Percentiles rank a stretch among this genome's conserved stretches.
These are phyloP conservation scores for Saccharomyces jurei DNA, from an alignment of 805 yeast species.

Conservation along the genomic window DNA sequence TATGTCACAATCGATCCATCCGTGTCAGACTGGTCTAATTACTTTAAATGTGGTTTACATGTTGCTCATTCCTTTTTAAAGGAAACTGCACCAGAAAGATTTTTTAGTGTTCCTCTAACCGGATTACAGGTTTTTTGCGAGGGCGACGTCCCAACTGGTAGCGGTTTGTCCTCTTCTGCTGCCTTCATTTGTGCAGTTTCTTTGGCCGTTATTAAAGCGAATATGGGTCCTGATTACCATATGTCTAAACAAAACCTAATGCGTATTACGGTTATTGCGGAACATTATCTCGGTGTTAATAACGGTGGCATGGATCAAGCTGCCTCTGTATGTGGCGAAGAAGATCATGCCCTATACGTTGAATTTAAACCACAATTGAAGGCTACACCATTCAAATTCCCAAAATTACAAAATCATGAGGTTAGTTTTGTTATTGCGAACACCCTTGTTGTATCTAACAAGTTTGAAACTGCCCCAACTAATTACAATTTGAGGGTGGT, in stretches of 20 bases:
- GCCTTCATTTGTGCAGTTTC: slow-evolving; percentile 64
- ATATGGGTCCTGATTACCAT: slow-evolving; percentile 32
- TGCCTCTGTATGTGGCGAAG: slow-evolving; percentile 59
- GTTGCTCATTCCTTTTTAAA: slow-evolving; percentile 48
- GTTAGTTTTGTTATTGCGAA: slow-evolving; percentile 55
- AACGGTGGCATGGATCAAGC: slow-evolving; percentile 79
- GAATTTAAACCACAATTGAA: slow-evolving; percentile 51
- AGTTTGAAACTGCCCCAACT: slow-evolving; percentile 60
- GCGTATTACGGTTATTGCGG: slow-evolving; percentile 53
- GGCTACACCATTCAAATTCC: slow-evolving; percentile 49
- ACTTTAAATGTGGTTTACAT: slow-evolving; percentile 55
- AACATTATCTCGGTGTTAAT: slow-evolving; percentile 65
- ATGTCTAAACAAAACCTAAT: slow-evolving; percentile 48
- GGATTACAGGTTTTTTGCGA: slow-evolving; percentile 48
- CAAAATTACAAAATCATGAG: slow-evolving; percentile 35
- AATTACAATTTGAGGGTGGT: slow-evolving; percentile 67
- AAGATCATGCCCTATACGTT: slow-evolving; percentile 48
- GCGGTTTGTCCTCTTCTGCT: slow-evolving; percentile 65
- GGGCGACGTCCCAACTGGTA: slow-evolving; percentile 66
- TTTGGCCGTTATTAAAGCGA: slow-evolving; percentile 46
- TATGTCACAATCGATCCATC: slow-evolving; percentile 41
- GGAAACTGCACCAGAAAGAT: slow-evolving; percentile 26
- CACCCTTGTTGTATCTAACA: slow-evolving; percentile 54
- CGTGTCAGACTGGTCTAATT: slow-evolving; percentile 55
- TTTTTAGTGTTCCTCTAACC: slow-evolving; percentile 27